Base-by-base conservation (phyloP, 331 rosid species). In the Rhamnella rubrinervis region DNA sequence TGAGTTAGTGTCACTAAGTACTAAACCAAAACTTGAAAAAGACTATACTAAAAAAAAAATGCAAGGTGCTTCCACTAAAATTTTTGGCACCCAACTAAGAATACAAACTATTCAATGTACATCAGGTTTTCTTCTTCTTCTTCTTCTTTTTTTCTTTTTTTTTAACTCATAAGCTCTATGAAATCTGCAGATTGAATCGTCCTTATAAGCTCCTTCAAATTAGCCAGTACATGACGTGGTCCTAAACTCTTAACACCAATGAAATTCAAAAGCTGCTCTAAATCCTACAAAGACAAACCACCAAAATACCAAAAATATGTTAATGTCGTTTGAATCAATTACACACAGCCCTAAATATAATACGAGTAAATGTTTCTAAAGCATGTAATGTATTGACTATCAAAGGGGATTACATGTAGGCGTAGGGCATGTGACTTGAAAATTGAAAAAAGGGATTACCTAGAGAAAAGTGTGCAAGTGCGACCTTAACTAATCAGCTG, bases 231-330 rank as follows among this genome's bases (percentile, higher is more conserved):
- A 60, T 95, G 88, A 40, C 99, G 86, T 1, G 96, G 99, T 25
- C 99, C 99, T 88, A 95, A 77, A 82, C 99, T 95, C 79, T 81
- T 81, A 56, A 81, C 85, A 55, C 89, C 96, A 82, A 95, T 75
- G 82, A 78, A 89, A 86, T 87, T 95, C 78, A 95, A 83, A 77
- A 91, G 96, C 91, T 91, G 96, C 82, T 91, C 99, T 77, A 95
- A 77, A 80, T 95, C 96, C 99, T 95, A 80, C 81, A 80, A 50
- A 66, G 5, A 51, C 37, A 59, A 35, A 62, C 59, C 59, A 6
- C 39, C 37, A 55, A 61, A 72, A 20, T 39, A 64, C 12, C 19
- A 67, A 68, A 58, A 15, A 61, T 25, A 64, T 23, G 67, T 76
- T 52, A 44, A 60, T 50, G 58, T 73, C 73, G 71, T 41, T 55